These are phyloP conservation scores for Euclidium syriacum DNA, from an alignment of 345 rosid species.

Conservation along the genomic window DNA sequence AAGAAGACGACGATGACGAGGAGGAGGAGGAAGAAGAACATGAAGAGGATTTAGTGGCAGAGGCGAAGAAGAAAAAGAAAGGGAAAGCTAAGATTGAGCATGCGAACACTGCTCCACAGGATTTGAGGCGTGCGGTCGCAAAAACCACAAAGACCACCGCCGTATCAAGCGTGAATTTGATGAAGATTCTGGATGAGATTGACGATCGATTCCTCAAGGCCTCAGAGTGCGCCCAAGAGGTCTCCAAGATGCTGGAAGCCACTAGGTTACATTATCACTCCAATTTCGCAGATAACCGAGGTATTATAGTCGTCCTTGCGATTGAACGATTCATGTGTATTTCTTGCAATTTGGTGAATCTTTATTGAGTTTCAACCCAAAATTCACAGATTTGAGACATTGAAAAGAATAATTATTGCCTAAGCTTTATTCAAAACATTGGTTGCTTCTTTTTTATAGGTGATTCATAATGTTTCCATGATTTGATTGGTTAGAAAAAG, in stretches of 20 bases:
- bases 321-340: background rate
- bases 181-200: slow-evolving; percentile 56
- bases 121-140: slow-evolving; percentile 39
- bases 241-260: slow-evolving; percentile 84
- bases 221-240: slow-evolving; percentile 79
- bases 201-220: slow-evolving; percentile 89
- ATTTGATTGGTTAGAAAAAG: slow-evolving; percentile 15
- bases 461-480: background rate
- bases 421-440: background rate
- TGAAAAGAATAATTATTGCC: background rate
- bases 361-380: background rate
- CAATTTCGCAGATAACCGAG: slow-evolving; percentile 85
- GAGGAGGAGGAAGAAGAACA: slow-evolving; percentile 23
- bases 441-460: background rate
- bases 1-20: background rate
- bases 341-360: slow-evolving; percentile 17
- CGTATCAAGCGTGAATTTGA: slow-evolving; percentile 41
- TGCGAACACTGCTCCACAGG: slow-evolving; percentile 54
- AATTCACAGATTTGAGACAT: background rate
- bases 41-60: slow-evolving; percentile 19
- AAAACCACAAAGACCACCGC: background rate
- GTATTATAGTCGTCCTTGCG: slow-evolving; percentile 26
- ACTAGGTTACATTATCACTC: slow-evolving; percentile 92
- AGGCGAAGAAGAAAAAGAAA: slow-evolving; percentile 27
- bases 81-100: slow-evolving; percentile 50